phyloP scores from a whole-genome alignment of 1,284 basidiomycete genomes.

The Apiotrichum brassicae region DNA sequence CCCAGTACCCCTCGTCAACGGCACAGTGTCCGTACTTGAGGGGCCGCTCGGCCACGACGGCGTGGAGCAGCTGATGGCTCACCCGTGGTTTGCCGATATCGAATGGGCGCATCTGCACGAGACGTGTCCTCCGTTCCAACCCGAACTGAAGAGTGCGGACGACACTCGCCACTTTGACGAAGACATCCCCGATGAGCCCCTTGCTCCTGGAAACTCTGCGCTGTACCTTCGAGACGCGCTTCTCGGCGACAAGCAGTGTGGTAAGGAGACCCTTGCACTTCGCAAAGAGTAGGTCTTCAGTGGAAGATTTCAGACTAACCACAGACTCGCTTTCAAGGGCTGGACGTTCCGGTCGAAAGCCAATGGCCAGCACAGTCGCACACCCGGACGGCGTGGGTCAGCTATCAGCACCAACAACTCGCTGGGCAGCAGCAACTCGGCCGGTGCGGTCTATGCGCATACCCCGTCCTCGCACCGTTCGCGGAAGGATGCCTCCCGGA shows the following conservation, averaged over 20 bases:
- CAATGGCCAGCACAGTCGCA: not conserved
- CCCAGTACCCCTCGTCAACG: not conserved
- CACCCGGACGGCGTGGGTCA: too few relatives aligned
- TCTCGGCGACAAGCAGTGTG: slow-evolving; percentile 74
- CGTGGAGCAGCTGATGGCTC: slow-evolving; percentile 67
- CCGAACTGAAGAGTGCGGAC: slow-evolving; percentile 67
- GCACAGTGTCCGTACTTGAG: not conserved
- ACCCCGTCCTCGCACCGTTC: not conserved
- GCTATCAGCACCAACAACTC: too few relatives aligned
- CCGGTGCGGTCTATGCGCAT: not conserved
- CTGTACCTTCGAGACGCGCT: slow-evolving; percentile 80
- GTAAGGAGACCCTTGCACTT: slow-evolving; percentile 75
- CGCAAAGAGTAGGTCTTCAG: slow-evolving; percentile 61
- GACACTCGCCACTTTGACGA: slow-evolving; percentile 88
- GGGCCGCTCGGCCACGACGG: slow-evolving; percentile 56
- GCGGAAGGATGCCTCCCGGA: not conserved
- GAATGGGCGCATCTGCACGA: slow-evolving; percentile 79
- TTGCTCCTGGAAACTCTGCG: slow-evolving; percentile 79
- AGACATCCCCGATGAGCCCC: slow-evolving; percentile 84
- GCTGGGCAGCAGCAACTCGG: too few relatives aligned
- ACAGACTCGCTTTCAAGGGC: slow-evolving; percentile 39
- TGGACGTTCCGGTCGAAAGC: slow-evolving; percentile 32
- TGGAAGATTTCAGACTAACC: not conserved
- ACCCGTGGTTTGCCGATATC: slow-evolving; percentile 79
- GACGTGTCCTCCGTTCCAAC: slow-evolving; percentile 76